These are phyloP conservation scores for Fusarium solani-melongenae DNA, from an alignment of 2,329 filamentous ascomycete species.

Conservation along the genomic window DNA sequence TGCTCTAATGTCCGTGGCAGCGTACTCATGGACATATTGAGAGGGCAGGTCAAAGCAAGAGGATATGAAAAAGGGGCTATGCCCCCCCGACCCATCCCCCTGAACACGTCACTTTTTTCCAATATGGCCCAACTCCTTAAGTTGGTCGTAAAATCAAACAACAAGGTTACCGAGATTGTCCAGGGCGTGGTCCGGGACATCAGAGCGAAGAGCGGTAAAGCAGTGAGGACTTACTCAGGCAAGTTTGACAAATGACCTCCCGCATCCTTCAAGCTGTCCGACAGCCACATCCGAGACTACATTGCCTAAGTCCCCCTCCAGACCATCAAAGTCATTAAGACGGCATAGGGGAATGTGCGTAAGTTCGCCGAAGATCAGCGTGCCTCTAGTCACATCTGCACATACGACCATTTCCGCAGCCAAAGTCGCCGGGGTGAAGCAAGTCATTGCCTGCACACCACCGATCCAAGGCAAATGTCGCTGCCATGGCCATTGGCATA, in stretches of 20 bases:
- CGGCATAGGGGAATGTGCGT: constrained; percentile 27
- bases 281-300: constrained; percentile 55
- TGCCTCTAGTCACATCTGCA: neutral
- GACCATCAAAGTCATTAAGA: constrained; percentile 50
- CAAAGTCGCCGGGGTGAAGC: neutral
- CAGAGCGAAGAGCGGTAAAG: constrained; percentile 57
- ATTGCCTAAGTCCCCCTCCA: constrained; percentile 58
- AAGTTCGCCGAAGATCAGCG: constrained; percentile 21
- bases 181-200: constrained; percentile 60
- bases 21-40: neutral
- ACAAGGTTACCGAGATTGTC: constrained; percentile 49
- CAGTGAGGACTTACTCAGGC: constrained; percentile 60
- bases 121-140: neutral
- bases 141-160: neutral
- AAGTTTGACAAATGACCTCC: constrained; percentile 67
- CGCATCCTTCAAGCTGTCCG: constrained; percentile 58
- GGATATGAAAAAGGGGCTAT: neutral
- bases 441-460: neutral
- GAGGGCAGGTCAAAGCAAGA: neutral
- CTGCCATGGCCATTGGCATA: neutral
- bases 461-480: neutral
- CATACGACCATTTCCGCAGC: neutral
- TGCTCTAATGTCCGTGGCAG: neutral
- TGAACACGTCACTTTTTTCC: neutral
- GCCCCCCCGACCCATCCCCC: neutral